Base-by-base conservation (phyloP, 257 asterid species). In the Solanum dulcamara region DNA sequence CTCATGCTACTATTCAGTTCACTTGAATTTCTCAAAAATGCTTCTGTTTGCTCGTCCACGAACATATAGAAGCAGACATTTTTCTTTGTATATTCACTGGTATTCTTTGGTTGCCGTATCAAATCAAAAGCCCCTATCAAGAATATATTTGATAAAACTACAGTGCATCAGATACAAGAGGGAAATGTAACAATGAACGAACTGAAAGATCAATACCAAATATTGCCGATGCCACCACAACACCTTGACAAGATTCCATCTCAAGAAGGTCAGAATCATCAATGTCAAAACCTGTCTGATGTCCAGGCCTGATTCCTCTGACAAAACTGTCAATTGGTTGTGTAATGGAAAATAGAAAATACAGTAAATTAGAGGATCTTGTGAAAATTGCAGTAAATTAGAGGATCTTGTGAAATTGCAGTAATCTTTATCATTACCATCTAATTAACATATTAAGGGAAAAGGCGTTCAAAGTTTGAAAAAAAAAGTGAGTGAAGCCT, bases 211-310 rank as follows among this genome's bases (percentile, higher is more conserved):
- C 71, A 46, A 80, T 93, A 96, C 98, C 98, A 90, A 96, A 96
- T 87, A 94, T 92, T 89, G 99, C 99, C 30, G 99, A 94, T 84
- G 99, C 98, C 8, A 96, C 98, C 81, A 94, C 97, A 60, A 93
- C 93, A 59, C 96, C 97, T 87, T 88, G 91, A 89, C 99, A 96
- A 77, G 88, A 89, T 67, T 93, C 98, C 98, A 96, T 96, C 89
- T 93, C 96, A 85, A 88, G 88, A 88, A 96, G 98, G 90, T 94
- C 96, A 81, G 93, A 81, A 71, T 94, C 96, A 85, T 90, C 93
- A 71, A 96, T 92, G 89, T 96, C 94, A 85, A 93, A 96, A 85
- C 98, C 98, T 42, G 99, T 93, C 87, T 83, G 89, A 85, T 32
- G 94, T 71, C 99, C 99, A 42, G 97, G 97, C 88, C 90, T 91